These are phyloP conservation scores for Metarhizium robertsii DNA, from an alignment of 2,329 filamentous ascomycete species.

Conservation along the genomic window DNA sequence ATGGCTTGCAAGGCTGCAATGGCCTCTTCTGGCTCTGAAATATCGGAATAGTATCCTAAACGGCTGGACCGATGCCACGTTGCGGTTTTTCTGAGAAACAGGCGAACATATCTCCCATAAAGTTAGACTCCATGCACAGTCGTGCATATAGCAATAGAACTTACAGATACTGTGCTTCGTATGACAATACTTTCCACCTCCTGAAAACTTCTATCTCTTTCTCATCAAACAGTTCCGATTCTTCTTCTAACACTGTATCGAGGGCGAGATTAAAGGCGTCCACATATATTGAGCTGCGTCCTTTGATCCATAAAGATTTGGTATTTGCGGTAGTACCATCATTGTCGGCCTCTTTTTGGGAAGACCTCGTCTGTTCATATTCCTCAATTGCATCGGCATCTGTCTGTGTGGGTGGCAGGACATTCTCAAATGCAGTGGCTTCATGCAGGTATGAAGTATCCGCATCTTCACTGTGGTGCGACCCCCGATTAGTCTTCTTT, in stretches of 20 bases:
- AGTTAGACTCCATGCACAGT: neutral
- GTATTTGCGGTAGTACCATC: constrained; percentile 32
- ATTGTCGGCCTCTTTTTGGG: constrained; percentile 30
- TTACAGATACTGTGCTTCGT: constrained; percentile 86
- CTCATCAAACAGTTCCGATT: constrained; percentile 76
- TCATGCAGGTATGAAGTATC: constrained; percentile 9
- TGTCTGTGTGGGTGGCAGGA: constrained; percentile 56
- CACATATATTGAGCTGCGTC: constrained; percentile 86
- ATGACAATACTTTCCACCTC: constrained; percentile 63
- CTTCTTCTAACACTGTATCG: constrained; percentile 81
- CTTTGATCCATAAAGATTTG: constrained; percentile 51
- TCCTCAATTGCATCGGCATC: constrained; percentile 67
- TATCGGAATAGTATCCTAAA: constrained; percentile 73
- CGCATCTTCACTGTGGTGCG: constrained; percentile 9
- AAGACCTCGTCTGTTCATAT: constrained; percentile 63
- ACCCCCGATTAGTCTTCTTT: neutral
- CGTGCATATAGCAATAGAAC: constrained; percentile 18
- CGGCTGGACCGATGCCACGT: constrained; percentile 79
- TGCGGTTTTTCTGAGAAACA: constrained; percentile 87
- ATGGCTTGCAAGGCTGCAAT: constrained; percentile 53
- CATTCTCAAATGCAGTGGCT: constrained; percentile 33
- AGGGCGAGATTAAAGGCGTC: constrained; percentile 94
- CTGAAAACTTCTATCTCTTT: constrained; percentile 69
- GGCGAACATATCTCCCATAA: constrained; percentile 64
- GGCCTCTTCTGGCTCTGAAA: constrained; percentile 61